Base-by-base conservation (phyloP, 768 basidiomycete genomes). In the Mycena crocata region DNA sequence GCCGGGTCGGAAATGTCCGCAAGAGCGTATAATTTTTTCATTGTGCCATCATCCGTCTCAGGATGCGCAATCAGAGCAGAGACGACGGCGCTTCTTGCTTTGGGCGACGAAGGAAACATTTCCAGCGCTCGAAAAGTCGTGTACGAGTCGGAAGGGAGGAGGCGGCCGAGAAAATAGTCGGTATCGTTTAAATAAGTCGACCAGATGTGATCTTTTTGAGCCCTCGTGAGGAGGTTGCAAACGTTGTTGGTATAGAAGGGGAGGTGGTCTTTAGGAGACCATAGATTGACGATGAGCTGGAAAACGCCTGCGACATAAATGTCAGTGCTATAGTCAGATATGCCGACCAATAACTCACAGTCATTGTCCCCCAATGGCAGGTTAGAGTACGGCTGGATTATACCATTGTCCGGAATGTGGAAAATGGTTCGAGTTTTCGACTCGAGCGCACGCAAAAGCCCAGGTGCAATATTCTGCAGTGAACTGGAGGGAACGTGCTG, bases 351-450 rank as follows among this genome's bases (percentile, higher is more conserved):
- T 21, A 45, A 58, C 56, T 37, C 23, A 64, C 63, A 40, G 54
- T 71, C 67, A 58, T 71, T 71, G 42, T 71, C 59, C 28, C 62
- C 64, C 31, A 35, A 37, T 30, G 62, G 62, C 24, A 71, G 40
- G 57, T 64, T 59, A 42, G 52, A 71, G 56, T 71, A 71, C 13
- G 67, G 70, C 52, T 68, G 70, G 15, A 51, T 40, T 49, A 65
- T 50, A 15, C 67, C 70, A 37, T 62, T 23, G 57, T 65, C 32
- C 5, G 69, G 62, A 44, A 71, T 71, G 44, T 54, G 44, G 60
- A 39, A 62, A 13, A 71, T 42, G 24, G 62, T 68, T 24, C 49
- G 67, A 28, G 34, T 62, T 56, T 48, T 65, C 34, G 60, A 50
- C 51, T 31, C 68, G 40, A 71, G 65, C 15, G 70, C 67, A 10